phyloP scores from a whole-genome alignment of 768 basidiomycete species.

The Mycena albidolilacea region DNA sequence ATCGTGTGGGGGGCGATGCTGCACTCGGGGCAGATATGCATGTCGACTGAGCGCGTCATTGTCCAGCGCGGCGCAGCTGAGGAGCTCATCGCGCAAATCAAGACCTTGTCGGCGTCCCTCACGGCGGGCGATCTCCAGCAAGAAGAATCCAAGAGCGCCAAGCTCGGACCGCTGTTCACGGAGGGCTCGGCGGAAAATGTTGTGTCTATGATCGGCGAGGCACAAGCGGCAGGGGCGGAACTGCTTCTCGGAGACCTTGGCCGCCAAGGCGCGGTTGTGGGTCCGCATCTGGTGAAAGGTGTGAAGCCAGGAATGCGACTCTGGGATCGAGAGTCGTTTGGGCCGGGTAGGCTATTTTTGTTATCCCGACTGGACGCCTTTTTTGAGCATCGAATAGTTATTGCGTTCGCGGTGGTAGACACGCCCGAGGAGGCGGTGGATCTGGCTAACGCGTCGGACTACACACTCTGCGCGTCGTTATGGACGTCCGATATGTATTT shows the following conservation, averaged over 20 bases:
- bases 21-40: constrained; percentile 70
- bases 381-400: constrained; percentile 47
- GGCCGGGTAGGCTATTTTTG: constrained; percentile 58
- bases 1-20: constrained; percentile 61
- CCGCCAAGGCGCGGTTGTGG: constrained; percentile 58
- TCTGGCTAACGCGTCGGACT: constrained; percentile 68
- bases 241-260: constrained; percentile 60
- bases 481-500: constrained; percentile 65
- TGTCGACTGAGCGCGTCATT: constrained; percentile 73
- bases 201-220: constrained; percentile 60
- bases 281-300: constrained; percentile 66
- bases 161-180: constrained; percentile 59
- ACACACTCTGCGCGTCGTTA: constrained; percentile 65
- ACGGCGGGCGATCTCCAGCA: constrained; percentile 51
- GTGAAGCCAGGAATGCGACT: constrained; percentile 65
- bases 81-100: constrained; percentile 53
- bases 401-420: constrained; percentile 61
- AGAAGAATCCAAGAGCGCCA: constrained; percentile 43
- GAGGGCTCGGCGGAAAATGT: constrained; percentile 63
- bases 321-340: constrained; percentile 76
- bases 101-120: constrained; percentile 48
- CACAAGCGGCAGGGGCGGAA: constrained; percentile 60
- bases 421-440: constrained; percentile 69
- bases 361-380: not conserved
- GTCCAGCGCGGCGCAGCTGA: constrained; percentile 59